A percentile compares a stretch with the other conserved stretches of the same genome.
Conservation (phyloP, 2,329 filamentous ascomycete species). For the Cytospora schulzeri region DNA sequence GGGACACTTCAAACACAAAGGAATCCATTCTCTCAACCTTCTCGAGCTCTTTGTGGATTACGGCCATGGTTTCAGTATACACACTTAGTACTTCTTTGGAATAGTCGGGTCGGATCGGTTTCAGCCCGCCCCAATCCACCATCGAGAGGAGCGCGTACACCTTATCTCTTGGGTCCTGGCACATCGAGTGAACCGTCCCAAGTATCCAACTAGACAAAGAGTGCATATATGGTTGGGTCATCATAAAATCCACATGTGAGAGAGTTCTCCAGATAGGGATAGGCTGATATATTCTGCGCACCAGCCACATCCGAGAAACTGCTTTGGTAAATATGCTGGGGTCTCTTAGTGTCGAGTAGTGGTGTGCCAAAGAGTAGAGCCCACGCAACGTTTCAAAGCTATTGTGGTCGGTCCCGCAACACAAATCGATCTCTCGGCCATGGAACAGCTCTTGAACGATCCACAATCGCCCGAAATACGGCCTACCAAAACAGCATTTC, state of each 20-base stretch:
- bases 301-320: too few species aligned
- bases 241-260: too few species aligned
- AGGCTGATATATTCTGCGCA: too few species aligned
- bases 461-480: not conserved
- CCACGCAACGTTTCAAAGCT: not conserved
- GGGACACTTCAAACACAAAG: too few species aligned
- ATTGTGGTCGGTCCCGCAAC: not conserved
- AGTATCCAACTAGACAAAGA: too few species aligned
- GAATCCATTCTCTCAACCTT: too few species aligned
- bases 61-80: not conserved
- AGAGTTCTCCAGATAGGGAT: too few species aligned
- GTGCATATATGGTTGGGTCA: too few species aligned
- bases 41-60: not conserved
- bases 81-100: not conserved
- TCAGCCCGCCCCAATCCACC: not conserved
- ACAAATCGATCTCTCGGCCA: not conserved
- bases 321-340: too few species aligned
- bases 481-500: not conserved
- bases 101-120: not conserved
- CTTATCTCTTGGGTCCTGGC: not conserved
- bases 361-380: too few species aligned
- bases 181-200: not conserved
- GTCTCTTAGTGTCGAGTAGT: too few species aligned
- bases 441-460: not conserved
- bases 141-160: not conserved